A percentile compares a stretch with the other conserved stretches of the same genome.
phyloP scores from a whole-genome alignment of 257 asterid species.

The Jacaranda mimosifolia region DNA sequence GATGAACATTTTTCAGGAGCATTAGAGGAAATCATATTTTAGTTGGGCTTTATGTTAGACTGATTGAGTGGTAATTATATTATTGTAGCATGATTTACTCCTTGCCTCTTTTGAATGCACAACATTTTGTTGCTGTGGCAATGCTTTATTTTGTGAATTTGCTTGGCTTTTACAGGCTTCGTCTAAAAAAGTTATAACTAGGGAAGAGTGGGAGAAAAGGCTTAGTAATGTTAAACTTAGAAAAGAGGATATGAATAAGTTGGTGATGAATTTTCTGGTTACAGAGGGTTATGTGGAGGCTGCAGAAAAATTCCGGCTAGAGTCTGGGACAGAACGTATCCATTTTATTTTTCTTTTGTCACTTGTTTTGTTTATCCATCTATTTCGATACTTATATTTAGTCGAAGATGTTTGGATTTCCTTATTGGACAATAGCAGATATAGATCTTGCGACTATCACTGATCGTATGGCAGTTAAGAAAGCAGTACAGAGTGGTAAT shows the following conservation, averaged over 20 bases:
- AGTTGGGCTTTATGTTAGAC: conserved; percentile 4
- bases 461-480: conserved; percentile 90
- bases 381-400: background rate
- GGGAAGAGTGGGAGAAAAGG: conserved; percentile 84
- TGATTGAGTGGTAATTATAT: background rate
- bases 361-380: conserved; percentile 5
- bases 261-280: conserved; percentile 88
- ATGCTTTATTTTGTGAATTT: conserved; percentile 27
- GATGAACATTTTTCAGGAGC: background rate
- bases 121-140: conserved; percentile 9
- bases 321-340: conserved; percentile 94
- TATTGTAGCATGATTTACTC: background rate
- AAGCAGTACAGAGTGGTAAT: conserved; percentile 87
- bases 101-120: background rate
- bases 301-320: conserved; percentile 76
- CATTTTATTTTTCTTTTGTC: conserved; percentile 15
- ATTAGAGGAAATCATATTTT: background rate
- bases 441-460: conserved; percentile 87
- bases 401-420: conserved; percentile 32
- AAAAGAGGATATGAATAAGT: conserved; percentile 80
- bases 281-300: conserved; percentile 89
- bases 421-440: conserved; percentile 77
- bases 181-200: conserved; percentile 69
- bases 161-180: conserved; percentile 56
- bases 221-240: conserved; percentile 63